phyloP scores from a whole-genome alignment of 2,329 filamentous ascomycete species.

The Neonectria ditissima region DNA sequence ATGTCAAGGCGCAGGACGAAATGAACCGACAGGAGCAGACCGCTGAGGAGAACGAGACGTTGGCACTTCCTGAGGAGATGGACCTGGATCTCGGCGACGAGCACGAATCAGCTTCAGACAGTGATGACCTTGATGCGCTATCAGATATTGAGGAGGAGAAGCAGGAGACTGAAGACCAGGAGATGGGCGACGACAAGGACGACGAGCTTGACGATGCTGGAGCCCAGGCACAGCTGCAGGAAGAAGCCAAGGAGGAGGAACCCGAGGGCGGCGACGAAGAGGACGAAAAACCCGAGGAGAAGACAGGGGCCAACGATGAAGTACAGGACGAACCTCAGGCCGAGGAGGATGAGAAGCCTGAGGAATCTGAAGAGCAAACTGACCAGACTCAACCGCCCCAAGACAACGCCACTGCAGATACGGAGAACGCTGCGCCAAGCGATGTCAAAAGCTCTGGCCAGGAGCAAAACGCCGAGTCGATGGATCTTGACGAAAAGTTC shows the following conservation, averaged over 20 bases:
- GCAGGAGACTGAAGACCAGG: conserved; percentile 52
- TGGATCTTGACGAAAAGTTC: conserved; percentile 71
- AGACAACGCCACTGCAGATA: conserved; percentile 64
- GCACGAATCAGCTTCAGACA: conserved; percentile 65
- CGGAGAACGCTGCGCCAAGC: conserved; percentile 73
- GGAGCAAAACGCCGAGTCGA: conserved; percentile 72
- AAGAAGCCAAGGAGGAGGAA: conserved; percentile 51
- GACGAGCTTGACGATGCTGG: conserved; percentile 55
- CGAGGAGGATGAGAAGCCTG: conserved; percentile 63
- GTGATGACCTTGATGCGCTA: conserved; percentile 70
- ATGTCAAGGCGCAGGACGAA: conserved; percentile 66
- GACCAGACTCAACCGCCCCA: conserved; percentile 51
- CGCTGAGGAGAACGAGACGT: conserved; percentile 81
- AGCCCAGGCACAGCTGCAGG: conserved; percentile 52
- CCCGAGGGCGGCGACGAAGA: conserved; percentile 70
- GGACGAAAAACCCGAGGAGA: conserved; percentile 65
- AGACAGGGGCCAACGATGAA: conserved; percentile 54
- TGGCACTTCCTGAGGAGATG: conserved; percentile 90
- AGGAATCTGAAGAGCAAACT: conserved; percentile 66
- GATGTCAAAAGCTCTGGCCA: conserved; percentile 73
- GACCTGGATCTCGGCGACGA: conserved; percentile 85
- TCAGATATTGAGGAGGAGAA: conserved; percentile 64
- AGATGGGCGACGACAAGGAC: conserved; percentile 53
- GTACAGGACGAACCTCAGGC: conserved; percentile 58
- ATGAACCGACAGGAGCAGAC: conserved; percentile 76